phyloP scores from a whole-genome alignment of 768 basidiomycete species.

The Dentipellis sp. region DNA sequence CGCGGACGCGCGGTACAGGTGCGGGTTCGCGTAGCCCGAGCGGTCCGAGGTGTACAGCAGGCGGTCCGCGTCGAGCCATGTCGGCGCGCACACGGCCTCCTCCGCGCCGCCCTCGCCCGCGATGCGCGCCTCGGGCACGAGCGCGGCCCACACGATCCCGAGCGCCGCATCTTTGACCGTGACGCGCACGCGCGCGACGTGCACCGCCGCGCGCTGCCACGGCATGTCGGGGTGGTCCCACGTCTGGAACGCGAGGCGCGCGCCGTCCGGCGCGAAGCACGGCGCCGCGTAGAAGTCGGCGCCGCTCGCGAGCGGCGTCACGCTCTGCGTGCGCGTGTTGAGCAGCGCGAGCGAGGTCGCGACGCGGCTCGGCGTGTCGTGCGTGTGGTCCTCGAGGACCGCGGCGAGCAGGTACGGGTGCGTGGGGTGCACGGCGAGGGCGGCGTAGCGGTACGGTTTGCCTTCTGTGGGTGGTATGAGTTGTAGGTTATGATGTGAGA shows the following conservation, averaged over 20 bases:
- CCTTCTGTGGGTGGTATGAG: constrained; percentile 32
- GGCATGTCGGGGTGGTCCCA: constrained; percentile 70
- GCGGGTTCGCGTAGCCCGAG: constrained; percentile 7
- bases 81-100: constrained; percentile 1
- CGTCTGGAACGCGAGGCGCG: constrained; percentile 48
- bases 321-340: constrained; percentile 32
- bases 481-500: background rate
- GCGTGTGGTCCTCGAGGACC: constrained; percentile 65
- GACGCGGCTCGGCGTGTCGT: constrained; percentile 38
- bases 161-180: constrained; percentile 7
- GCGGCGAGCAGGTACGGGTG: constrained; percentile 46
- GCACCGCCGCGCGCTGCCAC: constrained; percentile 56
- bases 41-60: constrained; percentile 4
- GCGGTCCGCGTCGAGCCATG: constrained; percentile 1
- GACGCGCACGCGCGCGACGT: constrained; percentile 38
- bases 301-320: constrained; percentile 41
- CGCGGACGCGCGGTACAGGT: background rate
- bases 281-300: constrained; percentile 68
- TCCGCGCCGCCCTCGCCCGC: constrained; percentile 1
- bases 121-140: background rate
- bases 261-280: constrained; percentile 50
- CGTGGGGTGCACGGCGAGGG: constrained; percentile 49
- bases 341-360: constrained; percentile 51
- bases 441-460: constrained; percentile 56
- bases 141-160: background rate